Evolutionary conservation across 306 rosid species (phyloP), one percentile per base, ranked within the genome.

Genomic region (Lupinus albus): DNA sequence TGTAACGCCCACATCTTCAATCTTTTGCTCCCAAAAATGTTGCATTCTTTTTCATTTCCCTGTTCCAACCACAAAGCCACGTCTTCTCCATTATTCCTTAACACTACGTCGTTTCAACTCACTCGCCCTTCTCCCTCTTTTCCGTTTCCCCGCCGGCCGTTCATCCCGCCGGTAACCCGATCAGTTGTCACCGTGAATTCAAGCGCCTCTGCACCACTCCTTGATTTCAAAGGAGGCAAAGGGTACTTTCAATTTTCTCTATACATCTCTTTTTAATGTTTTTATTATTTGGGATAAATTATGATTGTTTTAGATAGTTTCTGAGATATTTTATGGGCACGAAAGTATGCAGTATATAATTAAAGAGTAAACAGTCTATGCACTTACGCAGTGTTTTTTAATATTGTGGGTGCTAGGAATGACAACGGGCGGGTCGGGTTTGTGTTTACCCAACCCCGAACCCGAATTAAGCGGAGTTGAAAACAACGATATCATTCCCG

Each of bases 191-290:
- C 75, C 6, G 35, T 47, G 30, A 73, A 74, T 62, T 72, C 72
- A 71, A 77, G 58, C 48, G 32, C 32, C 41, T 65, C 77, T 18
- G 13, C 57, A 8, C 15, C 85, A 14, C 25, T 63, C 57, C 66
- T 56, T 17, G 95, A 84, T 57, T n/a, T 77, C 79, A 65, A 61
- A 20, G 79, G 68, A 2, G 84, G 89, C 15, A 80, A 86, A 77
- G 87, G 94, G 96, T 91, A 83, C 68, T 64, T 42, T 0, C n/a
- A 61, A 11, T 60, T 55, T 46, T 32, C 12, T 18, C 38, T 41
- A 5, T 11, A 28, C 17, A 30, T 6, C 21, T 0, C 33, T 36
- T 51, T 28, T 21, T 46, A n/a, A 30, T 18, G 11, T 33, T 73
- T 15, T 12, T 10, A 33, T 67, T 5, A 51, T 5, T 35, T 35